phyloP scores from a whole-genome alignment of 441 rosid species.

The Erysimum cheiri region DNA sequence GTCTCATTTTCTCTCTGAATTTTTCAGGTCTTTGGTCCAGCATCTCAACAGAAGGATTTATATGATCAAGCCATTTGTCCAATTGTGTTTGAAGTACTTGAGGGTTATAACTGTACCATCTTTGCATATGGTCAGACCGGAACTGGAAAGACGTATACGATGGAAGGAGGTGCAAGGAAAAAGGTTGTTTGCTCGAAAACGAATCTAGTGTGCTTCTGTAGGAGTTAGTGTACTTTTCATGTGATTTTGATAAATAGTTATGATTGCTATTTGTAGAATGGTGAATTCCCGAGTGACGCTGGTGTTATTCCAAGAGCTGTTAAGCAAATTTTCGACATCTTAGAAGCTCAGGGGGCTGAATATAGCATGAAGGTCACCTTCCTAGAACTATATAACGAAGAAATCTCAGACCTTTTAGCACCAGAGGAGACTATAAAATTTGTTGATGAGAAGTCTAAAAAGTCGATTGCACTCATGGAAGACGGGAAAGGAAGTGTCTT shows the following conservation, averaged over 20 bases:
- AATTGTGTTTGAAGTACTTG: constrained; percentile 92
- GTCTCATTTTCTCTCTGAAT: constrained; percentile 2
- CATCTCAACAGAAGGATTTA: constrained; percentile 85
- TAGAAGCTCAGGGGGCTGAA: constrained; percentile 92
- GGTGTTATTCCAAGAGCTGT: constrained; percentile 99
- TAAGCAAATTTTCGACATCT: constrained; percentile 84
- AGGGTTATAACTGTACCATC: constrained; percentile 98
- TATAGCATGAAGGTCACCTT: constrained; percentile 98
- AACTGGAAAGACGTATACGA: constrained; percentile 97
- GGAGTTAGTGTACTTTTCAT: constrained; percentile 19
- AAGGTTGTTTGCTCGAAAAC: constrained; percentile 49
- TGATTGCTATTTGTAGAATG: constrained; percentile 64
- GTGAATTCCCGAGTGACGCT: constrained; percentile 95
- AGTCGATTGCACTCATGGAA: constrained; percentile 98
- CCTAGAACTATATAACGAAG: constrained; percentile 94
- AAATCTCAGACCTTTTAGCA: constrained; percentile 97
- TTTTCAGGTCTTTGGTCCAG: constrained; percentile 87
- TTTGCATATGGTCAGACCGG: constrained; percentile 99
- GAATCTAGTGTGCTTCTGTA: background rate
- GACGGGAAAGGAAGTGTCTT: constrained; percentile 99
- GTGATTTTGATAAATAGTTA: constrained; percentile 35
- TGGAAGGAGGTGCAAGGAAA: constrained; percentile 98
- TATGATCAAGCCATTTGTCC: constrained; percentile 87
- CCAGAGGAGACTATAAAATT: constrained; percentile 82
- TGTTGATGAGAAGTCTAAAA: constrained; percentile 90